Percentiles rank a stretch among this genome's conserved stretches.
phyloP scores from a whole-genome alignment of 768 basidiomycete genomes.

The Suillus subalutaceus region DNA sequence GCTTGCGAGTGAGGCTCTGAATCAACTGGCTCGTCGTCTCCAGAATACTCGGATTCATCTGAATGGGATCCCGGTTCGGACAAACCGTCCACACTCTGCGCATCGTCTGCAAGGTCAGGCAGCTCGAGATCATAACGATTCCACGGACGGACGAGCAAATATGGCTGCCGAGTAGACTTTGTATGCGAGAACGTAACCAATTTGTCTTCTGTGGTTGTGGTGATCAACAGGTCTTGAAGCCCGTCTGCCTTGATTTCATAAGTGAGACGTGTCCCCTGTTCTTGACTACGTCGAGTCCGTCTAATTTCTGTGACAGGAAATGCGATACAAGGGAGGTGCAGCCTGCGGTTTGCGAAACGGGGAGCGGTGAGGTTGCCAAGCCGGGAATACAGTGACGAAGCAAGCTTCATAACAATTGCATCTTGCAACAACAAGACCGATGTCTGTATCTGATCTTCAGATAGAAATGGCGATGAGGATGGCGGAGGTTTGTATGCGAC shows the following conservation, averaged over 20 bases:
- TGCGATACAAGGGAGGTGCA: background rate
- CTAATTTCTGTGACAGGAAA: background rate
- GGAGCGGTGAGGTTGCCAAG: background rate
- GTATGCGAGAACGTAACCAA: background rate
- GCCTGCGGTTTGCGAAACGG: background rate
- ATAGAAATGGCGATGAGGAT: background rate
- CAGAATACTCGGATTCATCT: background rate
- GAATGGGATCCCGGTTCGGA: background rate
- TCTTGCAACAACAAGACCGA: background rate
- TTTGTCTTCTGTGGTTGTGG: constrained; percentile 3
- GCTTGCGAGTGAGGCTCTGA: background rate
- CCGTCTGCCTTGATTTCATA: background rate
- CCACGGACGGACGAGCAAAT: background rate
- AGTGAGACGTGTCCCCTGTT: background rate
- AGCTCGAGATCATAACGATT: background rate
- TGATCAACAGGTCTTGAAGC: background rate
- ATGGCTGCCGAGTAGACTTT: background rate
- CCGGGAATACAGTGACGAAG: background rate
- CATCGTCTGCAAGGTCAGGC: background rate
- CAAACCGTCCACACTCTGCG: background rate
- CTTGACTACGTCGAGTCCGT: background rate
- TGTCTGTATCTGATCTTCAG: background rate
- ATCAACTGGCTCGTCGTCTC: background rate
- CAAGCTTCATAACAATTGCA: background rate
- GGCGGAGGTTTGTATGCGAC: background rate